Evolutionary conservation across 768 basidiomycete species (phyloP), one percentile per base, ranked within the genome.

Genomic region (Hemileccinum rubropunctum): DNA sequence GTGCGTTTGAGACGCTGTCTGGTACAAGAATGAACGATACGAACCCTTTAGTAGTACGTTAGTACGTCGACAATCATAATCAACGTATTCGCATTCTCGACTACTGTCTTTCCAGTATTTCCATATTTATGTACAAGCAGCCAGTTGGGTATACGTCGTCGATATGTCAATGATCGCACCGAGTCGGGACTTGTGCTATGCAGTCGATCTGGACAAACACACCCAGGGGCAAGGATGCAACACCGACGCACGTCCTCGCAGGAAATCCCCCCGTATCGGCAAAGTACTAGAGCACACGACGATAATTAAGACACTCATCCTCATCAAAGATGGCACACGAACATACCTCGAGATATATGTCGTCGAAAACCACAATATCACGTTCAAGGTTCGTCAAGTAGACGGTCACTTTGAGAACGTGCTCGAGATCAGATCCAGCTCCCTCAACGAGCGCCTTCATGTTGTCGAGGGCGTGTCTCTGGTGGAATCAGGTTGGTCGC

Each of bases 121-220:
- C 4, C 11, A 4, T 30, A 9, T 4, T 30, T 30, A 30, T 30
- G 11, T 30, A 30, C 28, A 30, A 8, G 28, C 70, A 56, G 23
- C 23, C 23, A 23, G 23, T 23, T 23, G 23, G 23, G 23, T n/a
- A n/a, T n/a, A n/a, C n/a, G n/a, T 23, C 23, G 23, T 23, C 23
- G 6, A 23, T 23, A 23, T n/a, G n/a, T 23, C 23, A 23, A 23
- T 23, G 3, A 23, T 23, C 23, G 23, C 6, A 3, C 23, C 23
- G 3, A 23, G 23, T 23, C 23, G 23, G 23, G 3, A 23, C 3
- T 23, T 23, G 23, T 23, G 23, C 23, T 23, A 23, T 23, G 23
- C 80, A 83, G 53, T 84, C 83, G 30, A 84, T 76, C 71, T 85
- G 83, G 27, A 85, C 73, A 48, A 23, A 23, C 23, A 6, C 23